A percentile compares a stretch with the other conserved stretches of the same genome.
These are phyloP conservation scores for Cercospora sojina DNA, from an alignment of 2,329 filamentous ascomycete species.

Conservation along the genomic window DNA sequence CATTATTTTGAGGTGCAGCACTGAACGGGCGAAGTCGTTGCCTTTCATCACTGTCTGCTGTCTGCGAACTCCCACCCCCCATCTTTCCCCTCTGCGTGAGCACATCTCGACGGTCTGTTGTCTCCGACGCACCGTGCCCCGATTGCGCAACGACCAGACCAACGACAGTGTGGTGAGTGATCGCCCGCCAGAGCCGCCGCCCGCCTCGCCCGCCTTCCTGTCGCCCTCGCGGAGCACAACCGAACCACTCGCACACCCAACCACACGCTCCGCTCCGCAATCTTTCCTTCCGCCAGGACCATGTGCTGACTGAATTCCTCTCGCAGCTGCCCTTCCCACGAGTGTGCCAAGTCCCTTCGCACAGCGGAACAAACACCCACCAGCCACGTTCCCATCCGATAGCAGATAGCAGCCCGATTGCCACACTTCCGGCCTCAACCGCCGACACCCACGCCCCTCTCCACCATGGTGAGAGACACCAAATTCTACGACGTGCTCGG, in stretches of 20 bases:
- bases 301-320: not conserved
- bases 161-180: conserved; percentile 7
- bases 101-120: not conserved
- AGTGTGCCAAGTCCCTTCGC: not conserved
- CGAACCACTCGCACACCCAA: not conserved
- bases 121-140: not conserved
- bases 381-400: not conserved
- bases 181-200: not conserved
- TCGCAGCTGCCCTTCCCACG: not conserved
- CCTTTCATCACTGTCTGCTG: not conserved
- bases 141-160: not conserved
- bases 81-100: not conserved
- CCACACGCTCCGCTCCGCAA: not conserved
- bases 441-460: conserved; percentile 20
- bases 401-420: conserved; percentile 21
- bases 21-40: not conserved
- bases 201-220: not conserved
- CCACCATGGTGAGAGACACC: conserved; percentile 73
- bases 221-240: not conserved
- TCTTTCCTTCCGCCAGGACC: not conserved
- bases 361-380: not conserved
- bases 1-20: conserved; percentile 6
- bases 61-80: not conserved
- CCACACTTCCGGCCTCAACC: conserved; percentile 6
- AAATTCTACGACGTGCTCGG: conserved; percentile 77